phyloP scores from a whole-genome alignment of 768 basidiomycete genomes.

The Tricholoma flavovirens region DNA sequence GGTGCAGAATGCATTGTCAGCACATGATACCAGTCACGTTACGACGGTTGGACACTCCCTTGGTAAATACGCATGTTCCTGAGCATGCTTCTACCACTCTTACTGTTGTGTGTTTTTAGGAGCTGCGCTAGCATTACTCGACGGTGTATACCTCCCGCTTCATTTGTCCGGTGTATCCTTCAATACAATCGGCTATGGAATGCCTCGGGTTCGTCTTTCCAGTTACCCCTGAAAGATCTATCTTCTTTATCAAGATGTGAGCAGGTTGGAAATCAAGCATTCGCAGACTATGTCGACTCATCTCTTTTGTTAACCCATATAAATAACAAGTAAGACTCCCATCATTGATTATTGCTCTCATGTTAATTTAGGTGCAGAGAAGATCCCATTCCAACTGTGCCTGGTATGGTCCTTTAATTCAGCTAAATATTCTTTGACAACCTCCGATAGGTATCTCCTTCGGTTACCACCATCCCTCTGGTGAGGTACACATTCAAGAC shows the following conservation, averaged over 20 bases:
- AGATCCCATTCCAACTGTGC: not conserved
- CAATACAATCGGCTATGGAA: slow-evolving; percentile 33
- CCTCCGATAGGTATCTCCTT: not conserved
- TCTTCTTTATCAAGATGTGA: not conserved
- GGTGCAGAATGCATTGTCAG: slow-evolving; percentile 31
- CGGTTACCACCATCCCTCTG: slow-evolving; percentile 40
- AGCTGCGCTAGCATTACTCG: slow-evolving; percentile 50
- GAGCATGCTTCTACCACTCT: not conserved
- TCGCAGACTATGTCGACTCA: slow-evolving; percentile 55
- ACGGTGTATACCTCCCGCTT: slow-evolving; percentile 48
- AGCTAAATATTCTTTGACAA: not conserved
- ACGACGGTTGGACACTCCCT: slow-evolving; percentile 45
- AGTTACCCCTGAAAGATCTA: slow-evolving; percentile 4
- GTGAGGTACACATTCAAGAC: slow-evolving; percentile 48
- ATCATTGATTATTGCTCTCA: not conserved
- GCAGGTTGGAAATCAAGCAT: slow-evolving; percentile 54
- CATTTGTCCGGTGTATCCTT: slow-evolving; percentile 37
- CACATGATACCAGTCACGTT: slow-evolving; percentile 30
- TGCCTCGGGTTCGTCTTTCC: slow-evolving; percentile 33
- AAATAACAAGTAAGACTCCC: slow-evolving; percentile 42
- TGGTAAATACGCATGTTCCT: slow-evolving; percentile 14
- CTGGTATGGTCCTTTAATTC: not conserved
- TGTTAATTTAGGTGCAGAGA: not conserved
- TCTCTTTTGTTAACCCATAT: slow-evolving; percentile 47
- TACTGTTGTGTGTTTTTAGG: slow-evolving; percentile 23